Evolutionary conservation across 768 basidiomycete species (phyloP).

Genomic region (Psilocybe tampanensis): DNA sequence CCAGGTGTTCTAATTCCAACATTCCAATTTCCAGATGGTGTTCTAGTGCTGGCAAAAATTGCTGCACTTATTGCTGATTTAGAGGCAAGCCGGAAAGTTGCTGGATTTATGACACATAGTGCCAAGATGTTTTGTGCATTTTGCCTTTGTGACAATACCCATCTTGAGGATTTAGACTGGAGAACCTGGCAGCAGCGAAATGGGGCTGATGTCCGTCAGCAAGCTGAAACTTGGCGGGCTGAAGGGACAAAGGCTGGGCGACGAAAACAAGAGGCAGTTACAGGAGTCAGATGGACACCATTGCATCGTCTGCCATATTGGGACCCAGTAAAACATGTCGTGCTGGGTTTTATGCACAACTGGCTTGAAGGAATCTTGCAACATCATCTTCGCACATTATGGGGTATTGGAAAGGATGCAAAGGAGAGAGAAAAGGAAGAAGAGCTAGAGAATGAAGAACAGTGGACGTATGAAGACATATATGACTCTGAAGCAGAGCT

Average conservation of each 20-base stretch:
- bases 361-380: constrained; percentile 27
- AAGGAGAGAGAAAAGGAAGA: constrained; percentile 2
- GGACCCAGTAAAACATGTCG: constrained; percentile 28
- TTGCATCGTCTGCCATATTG: constrained; percentile 29
- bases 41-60: too few species aligned
- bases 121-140: constrained; percentile 26
- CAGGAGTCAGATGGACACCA: constrained; percentile 30
- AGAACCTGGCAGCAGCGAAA: constrained; percentile 17
- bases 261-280: constrained; percentile 6
- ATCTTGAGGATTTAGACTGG: constrained; percentile 23
- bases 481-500: constrained; percentile 16
- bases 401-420: constrained; percentile 22
- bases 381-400: constrained; percentile 20
- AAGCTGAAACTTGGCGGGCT: constrained; percentile 14
- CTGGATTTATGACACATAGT: constrained; percentile 20
- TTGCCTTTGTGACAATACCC: constrained; percentile 14
- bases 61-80: constrained; percentile 26
- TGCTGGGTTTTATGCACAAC: constrained; percentile 34
- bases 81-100: constrained; percentile 22
- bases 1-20: too few species aligned
- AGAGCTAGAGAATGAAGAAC: constrained; percentile 14
- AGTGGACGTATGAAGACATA: constrained; percentile 19
- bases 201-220: constrained; percentile 13
- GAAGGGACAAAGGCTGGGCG: constrained; percentile 9
- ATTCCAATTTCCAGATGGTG: too few species aligned